These are phyloP conservation scores for Talaromyces albobiverticillius DNA, from an alignment of 2,329 filamentous ascomycete genomes.

Conservation along the genomic window DNA sequence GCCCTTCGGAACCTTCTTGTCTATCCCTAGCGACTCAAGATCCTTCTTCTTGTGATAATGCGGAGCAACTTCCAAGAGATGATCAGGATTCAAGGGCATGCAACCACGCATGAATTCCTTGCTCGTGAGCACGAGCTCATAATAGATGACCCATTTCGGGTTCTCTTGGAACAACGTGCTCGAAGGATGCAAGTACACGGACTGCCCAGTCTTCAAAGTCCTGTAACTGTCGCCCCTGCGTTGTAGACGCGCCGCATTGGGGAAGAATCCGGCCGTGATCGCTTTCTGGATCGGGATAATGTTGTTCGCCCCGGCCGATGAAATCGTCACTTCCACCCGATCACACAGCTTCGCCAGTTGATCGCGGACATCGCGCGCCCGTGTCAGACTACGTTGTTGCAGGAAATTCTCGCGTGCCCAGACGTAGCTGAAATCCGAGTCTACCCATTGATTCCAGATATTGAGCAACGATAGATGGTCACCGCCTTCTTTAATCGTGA, in stretches of 20 bases:
- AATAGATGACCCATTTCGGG: conserved; percentile 85
- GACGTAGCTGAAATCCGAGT: conserved; percentile 80
- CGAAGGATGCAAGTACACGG: conserved; percentile 87
- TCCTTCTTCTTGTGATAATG: conserved; percentile 95
- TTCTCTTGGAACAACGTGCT: conserved; percentile 75
- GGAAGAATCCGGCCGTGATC: conserved; percentile 89
- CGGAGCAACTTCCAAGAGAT: conserved; percentile 83
- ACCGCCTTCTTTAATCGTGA: conserved; percentile 85
- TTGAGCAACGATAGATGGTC: conserved; percentile 87
- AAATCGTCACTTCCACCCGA: conserved; percentile 74
- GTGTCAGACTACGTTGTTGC: conserved; percentile 82
- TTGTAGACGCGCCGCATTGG: conserved; percentile 81
- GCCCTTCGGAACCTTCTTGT: conserved; percentile 70
- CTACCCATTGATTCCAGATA: conserved; percentile 94
- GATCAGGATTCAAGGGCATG: conserved; percentile 73
- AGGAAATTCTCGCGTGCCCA: conserved; percentile 94
- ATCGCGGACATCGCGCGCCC: conserved; percentile 87
- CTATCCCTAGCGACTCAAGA: conserved; percentile 71
- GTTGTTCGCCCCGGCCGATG: conserved; percentile 68
- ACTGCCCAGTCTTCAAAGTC: conserved; percentile 85
- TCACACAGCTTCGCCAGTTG: conserved; percentile 92
- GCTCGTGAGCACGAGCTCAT: conserved; percentile 82
- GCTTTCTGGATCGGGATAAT: conserved; percentile 79
- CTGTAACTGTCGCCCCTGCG: conserved; percentile 83
- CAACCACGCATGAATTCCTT: conserved; percentile 93